Evolutionary conservation across 1,284 basidiomycete genomes (phyloP).

Genomic region (Naganishia albida): DNA sequence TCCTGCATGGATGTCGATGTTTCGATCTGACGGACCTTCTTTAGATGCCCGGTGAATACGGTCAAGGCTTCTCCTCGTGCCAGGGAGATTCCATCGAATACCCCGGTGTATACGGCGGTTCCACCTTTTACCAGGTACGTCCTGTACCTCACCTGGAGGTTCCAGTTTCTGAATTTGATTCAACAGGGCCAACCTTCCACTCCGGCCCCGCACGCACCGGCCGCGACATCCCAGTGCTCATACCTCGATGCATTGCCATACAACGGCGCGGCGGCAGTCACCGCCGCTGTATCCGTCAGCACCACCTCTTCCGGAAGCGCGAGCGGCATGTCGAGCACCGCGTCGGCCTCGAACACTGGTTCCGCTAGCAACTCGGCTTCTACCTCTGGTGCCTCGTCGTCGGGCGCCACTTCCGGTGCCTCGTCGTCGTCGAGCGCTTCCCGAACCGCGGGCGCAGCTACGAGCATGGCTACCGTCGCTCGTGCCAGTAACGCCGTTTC

Average conservation of each 20-base stretch:
- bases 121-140: conserved; percentile 64
- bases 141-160: neutral
- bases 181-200: conserved; percentile 59
- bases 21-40: conserved; percentile 49
- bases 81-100: conserved; percentile 43
- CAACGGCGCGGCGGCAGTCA: conserved; percentile 39
- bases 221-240: conserved; percentile 60
- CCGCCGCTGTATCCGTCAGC: conserved; percentile 31
- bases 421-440: neutral
- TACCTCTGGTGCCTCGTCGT: conserved; percentile 7
- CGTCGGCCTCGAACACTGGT: conserved; percentile 32
- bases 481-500: neutral
- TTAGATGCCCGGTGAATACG: conserved; percentile 69
- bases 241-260: conserved; percentile 37
- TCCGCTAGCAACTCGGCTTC: conserved; percentile 23
- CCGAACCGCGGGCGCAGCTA: neutral
- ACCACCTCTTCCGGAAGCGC: conserved; percentile 26
- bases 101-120: conserved; percentile 68
- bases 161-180: neutral
- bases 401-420: conserved; percentile 14
- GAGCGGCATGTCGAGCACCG: conserved; percentile 12
- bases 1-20: conserved; percentile 40
- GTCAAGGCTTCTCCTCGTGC: conserved; percentile 41
- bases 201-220: conserved; percentile 63
- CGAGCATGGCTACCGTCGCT: neutral